These are phyloP conservation scores for Backusella australiensis DNA, from an alignment of 192 early-diverging fungal species.

Conservation along the genomic window DNA sequence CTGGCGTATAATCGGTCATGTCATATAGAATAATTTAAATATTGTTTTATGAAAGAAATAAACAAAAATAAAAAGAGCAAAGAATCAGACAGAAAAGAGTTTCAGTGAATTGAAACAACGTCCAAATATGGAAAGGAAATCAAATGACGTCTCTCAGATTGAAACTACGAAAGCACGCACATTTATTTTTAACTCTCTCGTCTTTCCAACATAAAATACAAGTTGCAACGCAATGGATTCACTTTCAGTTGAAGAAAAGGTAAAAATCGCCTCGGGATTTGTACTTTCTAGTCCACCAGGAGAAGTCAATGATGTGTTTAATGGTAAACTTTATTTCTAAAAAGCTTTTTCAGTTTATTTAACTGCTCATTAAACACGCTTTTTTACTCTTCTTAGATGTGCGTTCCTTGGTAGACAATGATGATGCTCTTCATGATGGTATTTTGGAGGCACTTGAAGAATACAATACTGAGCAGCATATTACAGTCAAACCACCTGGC, in stretches of 20 bases:
- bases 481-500: constrained; percentile 68
- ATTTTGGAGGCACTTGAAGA: constrained; percentile 69
- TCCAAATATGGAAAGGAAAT: not conserved
- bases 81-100: not conserved
- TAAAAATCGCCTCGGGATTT: constrained; percentile 75
- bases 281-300: constrained; percentile 91
- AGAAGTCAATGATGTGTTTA: constrained; percentile 95
- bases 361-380: not conserved
- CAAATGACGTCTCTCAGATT: constrained; percentile 4
- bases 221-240: constrained; percentile 15
- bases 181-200: not conserved
- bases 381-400: constrained; percentile 63
- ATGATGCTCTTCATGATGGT: constrained; percentile 66
- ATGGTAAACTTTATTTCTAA: constrained; percentile 58
- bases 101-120: not conserved
- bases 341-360: not conserved
- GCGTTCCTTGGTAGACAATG: constrained; percentile 78
- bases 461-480: constrained; percentile 84
- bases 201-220: not conserved
- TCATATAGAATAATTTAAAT: not conserved
- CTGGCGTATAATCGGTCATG: not conserved
- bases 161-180: not conserved
- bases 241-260: constrained; percentile 52
- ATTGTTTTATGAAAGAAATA: not conserved
- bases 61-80: not conserved